Evolutionary conservation across 345 rosid genomes (phyloP), one percentile per base, ranked within the genome.

Genomic region (Pugionium dolabratum): DNA sequence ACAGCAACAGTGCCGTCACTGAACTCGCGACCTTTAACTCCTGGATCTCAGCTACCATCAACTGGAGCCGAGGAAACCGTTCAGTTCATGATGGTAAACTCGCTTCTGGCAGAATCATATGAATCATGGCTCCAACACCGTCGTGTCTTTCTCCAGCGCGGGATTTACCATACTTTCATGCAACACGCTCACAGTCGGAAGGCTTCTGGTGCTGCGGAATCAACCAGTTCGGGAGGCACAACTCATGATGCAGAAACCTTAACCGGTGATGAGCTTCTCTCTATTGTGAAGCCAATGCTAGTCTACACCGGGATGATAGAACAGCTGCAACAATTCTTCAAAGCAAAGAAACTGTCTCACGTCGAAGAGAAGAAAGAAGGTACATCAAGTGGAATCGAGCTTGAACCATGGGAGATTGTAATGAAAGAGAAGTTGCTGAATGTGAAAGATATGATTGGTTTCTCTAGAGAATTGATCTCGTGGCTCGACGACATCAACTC

Each of bases 51-150:
- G 62, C 73, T 86, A 55, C 68, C 91, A 2, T 50, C 75, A 1
- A 49, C 64, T 40, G 95, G 95, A 73, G 84, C 87, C 0, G 91
- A 94, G 63, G 95, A 86, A 77, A 90, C 95, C 0, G 93, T 88
- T 50, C 97, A 94, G 71, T 88, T 90, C 73, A 94, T 88, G 97
- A 94, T 94, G 99, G 97, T 94, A 42, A 85, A 89, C 75, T 94
- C 97, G 8, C 90, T 94, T 52, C 88, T 94, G 1, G 85, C 95
- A 0, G 96, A 90, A 67, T 83, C 99, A 9, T 88, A 90, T n/a
- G 91, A 91, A 52, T 84, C 95, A 10, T 94, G 97, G 99, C 70
- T 86, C 67, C 91, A 88, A 37, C 96, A 94, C 66, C 90, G 97
- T 28, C 82, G 84, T 10, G 78, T 86, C 71, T 94, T 94, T 71